Evolutionary conservation across 108 stramenopile species (phyloP).

Genomic region (Parietichytrium sp.): DNA sequence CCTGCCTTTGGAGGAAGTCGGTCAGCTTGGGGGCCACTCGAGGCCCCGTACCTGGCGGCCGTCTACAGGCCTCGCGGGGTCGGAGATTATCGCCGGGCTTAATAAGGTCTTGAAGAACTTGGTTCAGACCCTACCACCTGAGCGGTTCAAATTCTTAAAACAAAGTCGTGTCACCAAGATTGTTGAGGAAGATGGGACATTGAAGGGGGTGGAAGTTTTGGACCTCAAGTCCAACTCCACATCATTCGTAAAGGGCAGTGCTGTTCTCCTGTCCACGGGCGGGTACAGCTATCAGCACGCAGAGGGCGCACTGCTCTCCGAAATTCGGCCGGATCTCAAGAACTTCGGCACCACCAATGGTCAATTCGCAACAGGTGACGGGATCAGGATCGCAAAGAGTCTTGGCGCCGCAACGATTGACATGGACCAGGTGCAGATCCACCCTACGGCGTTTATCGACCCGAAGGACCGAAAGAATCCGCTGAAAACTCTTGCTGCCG

Average conservation of each 20-base stretch:
- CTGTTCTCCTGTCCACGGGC: conserved; percentile 81
- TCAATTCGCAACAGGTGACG: conserved; percentile 84
- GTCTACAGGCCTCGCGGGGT: conserved; percentile 79
- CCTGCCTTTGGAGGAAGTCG: conserved; percentile 71
- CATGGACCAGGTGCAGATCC: conserved; percentile 50
- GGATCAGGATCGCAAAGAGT: conserved; percentile 62
- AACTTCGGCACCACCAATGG: conserved; percentile 80
- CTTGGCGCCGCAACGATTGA: neutral
- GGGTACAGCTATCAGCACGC: conserved; percentile 80
- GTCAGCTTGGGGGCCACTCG: conserved; percentile 85
- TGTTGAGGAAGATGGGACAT: conserved; percentile 49
- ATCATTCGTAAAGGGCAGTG: conserved; percentile 55
- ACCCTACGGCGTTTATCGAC: conserved; percentile 61
- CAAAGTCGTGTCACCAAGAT: conserved; percentile 70
- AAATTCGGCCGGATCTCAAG: conserved; percentile 79
- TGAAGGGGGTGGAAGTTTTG: conserved; percentile 39
- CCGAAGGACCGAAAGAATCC: conserved; percentile 54
- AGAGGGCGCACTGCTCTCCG: conserved; percentile 67
- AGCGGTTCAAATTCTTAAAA: conserved; percentile 69
- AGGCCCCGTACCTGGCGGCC: conserved; percentile 79
- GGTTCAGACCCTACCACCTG: no score
- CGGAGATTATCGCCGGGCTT: conserved; percentile 79
- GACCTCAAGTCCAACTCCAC: conserved; percentile 42
- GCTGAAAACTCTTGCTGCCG: conserved; percentile 57
- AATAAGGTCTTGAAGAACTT: conserved; percentile 75